Percentiles rank a stretch among this genome's conserved stretches.
These are phyloP conservation scores for Psilocybe cubensis DNA, from an alignment of 768 basidiomycete genomes.

Conservation along the genomic window DNA sequence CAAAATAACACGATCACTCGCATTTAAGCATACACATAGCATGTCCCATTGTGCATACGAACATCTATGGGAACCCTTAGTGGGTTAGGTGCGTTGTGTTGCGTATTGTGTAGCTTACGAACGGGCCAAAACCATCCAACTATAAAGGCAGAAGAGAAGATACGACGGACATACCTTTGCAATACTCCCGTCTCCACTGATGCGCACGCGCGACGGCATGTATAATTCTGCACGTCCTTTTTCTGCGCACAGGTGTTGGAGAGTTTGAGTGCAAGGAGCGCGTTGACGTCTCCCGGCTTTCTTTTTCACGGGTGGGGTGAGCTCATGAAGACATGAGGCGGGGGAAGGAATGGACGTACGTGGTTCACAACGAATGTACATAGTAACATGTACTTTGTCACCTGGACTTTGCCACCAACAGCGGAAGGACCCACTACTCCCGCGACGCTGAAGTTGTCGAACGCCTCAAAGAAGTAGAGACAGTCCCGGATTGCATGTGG, in stretches of 20 bases:
- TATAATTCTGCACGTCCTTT: slow-evolving; percentile 94
- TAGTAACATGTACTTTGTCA: slow-evolving; percentile 96
- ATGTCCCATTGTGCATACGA: too few species aligned
- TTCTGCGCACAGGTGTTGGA: slow-evolving; percentile 86
- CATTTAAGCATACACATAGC: too few species aligned
- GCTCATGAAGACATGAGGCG: slow-evolving; percentile 1
- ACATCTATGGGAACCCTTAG: too few species aligned
- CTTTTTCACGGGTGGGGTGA: too few species aligned
- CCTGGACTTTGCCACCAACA: too few species aligned
- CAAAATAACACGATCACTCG: too few species aligned
- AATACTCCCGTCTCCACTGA: slow-evolving; percentile 86
- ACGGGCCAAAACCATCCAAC: too few species aligned
- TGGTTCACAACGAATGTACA: slow-evolving; percentile 98
- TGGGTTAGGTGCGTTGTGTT: too few species aligned
- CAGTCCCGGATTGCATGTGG: background rate
- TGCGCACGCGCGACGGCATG: slow-evolving; percentile 94
- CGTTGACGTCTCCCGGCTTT: slow-evolving; percentile 96
- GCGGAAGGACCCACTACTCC: background rate
- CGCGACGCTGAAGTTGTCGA: slow-evolving; percentile 25
- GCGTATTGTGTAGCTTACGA: background rate
- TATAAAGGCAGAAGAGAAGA: background rate
- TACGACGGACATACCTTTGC: slow-evolving; percentile 57
- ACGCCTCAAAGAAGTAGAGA: background rate
- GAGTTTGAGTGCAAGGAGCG: slow-evolving; percentile 84
- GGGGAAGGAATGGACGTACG: slow-evolving; percentile 46